Conservation (phyloP, 176 grass and related monocot genomes). For the Carex cristatella region DNA sequence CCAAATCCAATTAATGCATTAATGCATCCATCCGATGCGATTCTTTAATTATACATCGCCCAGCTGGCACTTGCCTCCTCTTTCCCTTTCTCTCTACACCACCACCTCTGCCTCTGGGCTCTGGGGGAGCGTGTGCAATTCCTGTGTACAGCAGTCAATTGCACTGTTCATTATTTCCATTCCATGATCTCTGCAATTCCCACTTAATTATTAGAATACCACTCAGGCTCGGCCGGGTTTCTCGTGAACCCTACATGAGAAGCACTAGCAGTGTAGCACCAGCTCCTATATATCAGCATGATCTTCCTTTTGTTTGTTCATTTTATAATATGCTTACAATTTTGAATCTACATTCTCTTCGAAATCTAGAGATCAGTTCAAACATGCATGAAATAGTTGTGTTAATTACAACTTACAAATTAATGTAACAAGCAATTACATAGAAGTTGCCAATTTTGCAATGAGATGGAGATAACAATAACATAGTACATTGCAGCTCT, state of each 20-base stretch:
- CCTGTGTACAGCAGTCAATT: background rate
- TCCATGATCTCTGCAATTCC: background rate
- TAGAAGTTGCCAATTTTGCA: too few species aligned
- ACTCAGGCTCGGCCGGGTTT: background rate
- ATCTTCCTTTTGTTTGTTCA: too few species aligned
- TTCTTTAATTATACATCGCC: background rate
- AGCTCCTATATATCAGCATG: too few species aligned
- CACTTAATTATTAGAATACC: background rate
- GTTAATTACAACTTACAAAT: too few species aligned
- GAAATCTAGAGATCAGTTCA: too few species aligned
- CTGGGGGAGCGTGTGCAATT: background rate
- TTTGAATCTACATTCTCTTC: too few species aligned
- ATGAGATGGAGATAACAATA: too few species aligned
- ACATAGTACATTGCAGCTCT: background rate
- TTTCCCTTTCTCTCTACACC: background rate
- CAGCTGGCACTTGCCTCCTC: background rate
- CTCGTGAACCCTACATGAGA: background rate
- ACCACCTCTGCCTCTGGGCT: background rate
- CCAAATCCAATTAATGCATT: background rate
- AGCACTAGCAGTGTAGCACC: too few species aligned
- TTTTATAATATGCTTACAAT: too few species aligned
- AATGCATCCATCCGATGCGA: background rate
- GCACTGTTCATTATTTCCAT: background rate
- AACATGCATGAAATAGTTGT: too few species aligned
- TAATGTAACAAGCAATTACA: too few species aligned